Conservation (phyloP, 257 asterid genomes). For the Ilex asprella region DNA sequence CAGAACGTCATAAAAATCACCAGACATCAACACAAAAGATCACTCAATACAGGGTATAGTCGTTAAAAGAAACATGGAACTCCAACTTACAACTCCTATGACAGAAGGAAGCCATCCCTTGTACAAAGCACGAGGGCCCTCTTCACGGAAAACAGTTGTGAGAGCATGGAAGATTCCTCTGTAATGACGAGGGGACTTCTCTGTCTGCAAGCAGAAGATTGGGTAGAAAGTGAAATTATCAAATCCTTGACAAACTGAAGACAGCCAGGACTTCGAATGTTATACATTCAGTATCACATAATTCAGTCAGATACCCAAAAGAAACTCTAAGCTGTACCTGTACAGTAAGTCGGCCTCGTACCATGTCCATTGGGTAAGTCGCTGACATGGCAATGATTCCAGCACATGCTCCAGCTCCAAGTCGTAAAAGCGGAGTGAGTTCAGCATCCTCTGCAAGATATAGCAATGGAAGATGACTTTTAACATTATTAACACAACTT, state of each 20-base stretch:
- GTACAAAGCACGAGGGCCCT: too few relatives aligned
- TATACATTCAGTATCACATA: too few relatives aligned
- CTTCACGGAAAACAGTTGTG: background rate
- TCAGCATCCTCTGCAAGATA: background rate
- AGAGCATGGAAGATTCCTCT: background rate
- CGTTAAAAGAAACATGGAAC: too few relatives aligned
- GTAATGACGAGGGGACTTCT: background rate
- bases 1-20: too few relatives aligned
- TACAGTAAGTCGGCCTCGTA: background rate
- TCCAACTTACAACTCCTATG: background rate
- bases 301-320: too few relatives aligned
- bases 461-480: too few relatives aligned
- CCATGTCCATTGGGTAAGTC: background rate
- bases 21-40: too few relatives aligned
- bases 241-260: too few relatives aligned
- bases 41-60: too few relatives aligned
- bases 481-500: too few relatives aligned
- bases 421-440: background rate
- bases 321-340: background rate
- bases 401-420: constrained; percentile 1
- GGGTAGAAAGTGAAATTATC: background rate
- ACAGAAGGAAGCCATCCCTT: background rate
- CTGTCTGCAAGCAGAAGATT: background rate
- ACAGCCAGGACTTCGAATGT: too few relatives aligned
- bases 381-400: background rate